phyloP scores from a whole-genome alignment of 2,329 filamentous ascomycete species.

The Phaeosphaeriaceae sp. region DNA sequence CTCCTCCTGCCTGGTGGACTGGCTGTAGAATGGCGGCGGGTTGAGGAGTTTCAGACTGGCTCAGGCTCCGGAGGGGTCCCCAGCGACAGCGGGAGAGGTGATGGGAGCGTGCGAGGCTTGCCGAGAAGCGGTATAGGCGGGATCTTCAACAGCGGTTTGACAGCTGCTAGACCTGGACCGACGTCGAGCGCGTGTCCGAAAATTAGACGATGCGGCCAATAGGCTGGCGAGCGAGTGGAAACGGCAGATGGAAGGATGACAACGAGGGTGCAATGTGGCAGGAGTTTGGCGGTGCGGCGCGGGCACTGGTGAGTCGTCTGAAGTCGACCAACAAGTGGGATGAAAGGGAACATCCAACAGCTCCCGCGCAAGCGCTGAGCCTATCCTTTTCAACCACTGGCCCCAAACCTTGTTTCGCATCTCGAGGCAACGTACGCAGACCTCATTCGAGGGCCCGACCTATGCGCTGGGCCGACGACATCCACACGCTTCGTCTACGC shows the following conservation, averaged over 20 bases:
- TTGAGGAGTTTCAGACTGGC: constrained; percentile 31
- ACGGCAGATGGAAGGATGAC: constrained; percentile 2
- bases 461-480: constrained; percentile 15
- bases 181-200: neutral
- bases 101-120: constrained; percentile 40
- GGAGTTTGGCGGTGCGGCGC: constrained; percentile 19
- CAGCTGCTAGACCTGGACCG: constrained; percentile 5
- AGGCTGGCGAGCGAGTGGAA: constrained; percentile 7
- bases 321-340: constrained; percentile 16
- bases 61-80: constrained; percentile 31
- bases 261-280: constrained; percentile 10
- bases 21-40: constrained; percentile 17
- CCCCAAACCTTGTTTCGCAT: constrained; percentile 37
- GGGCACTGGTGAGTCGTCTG: constrained; percentile 9
- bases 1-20: neutral
- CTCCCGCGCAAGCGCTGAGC: constrained; percentile 40
- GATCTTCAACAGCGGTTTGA: constrained; percentile 16
- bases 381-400: constrained; percentile 31
- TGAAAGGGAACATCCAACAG: constrained; percentile 9
- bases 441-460: constrained; percentile 32
- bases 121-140: constrained; percentile 31
- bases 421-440: constrained; percentile 30
- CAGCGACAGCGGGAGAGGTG: constrained; percentile 25
- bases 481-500: constrained; percentile 7
- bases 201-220: constrained; percentile 9